Percentiles rank a stretch among this genome's conserved stretches.
phyloP scores from a whole-genome alignment of 306 rosid species.

The Cucurbita ficifolia region DNA sequence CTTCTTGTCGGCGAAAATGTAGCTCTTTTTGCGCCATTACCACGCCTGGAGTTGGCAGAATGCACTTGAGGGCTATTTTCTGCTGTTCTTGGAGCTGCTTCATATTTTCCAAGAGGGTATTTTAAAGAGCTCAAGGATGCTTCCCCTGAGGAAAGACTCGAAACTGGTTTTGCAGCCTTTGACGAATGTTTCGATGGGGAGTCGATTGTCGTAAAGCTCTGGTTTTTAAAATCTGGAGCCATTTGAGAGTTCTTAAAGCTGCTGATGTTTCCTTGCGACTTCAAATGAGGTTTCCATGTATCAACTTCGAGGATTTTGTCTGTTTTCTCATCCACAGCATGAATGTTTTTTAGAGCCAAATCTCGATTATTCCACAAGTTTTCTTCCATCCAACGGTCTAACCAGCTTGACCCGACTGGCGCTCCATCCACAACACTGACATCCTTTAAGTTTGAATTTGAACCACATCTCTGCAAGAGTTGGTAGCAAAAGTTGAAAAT shows the following conservation, averaged over 20 bases:
- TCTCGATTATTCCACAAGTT: constrained; percentile 29
- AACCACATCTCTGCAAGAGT: constrained; percentile 57
- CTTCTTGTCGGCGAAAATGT: constrained; percentile 67
- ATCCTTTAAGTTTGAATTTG: constrained; percentile 56
- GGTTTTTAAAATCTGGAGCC: constrained; percentile 23
- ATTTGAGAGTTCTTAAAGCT: constrained; percentile 28
- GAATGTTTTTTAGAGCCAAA: constrained; percentile 20
- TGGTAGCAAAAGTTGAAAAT: constrained; percentile 8
- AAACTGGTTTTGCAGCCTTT: constrained; percentile 18
- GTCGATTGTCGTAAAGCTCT: constrained; percentile 17
- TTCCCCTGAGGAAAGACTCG: constrained; percentile 29
- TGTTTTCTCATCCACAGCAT: constrained; percentile 39
- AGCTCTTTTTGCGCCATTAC: constrained; percentile 40
- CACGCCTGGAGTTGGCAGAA: constrained; percentile 49
- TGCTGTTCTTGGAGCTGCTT: constrained; percentile 26
- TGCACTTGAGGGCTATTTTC: constrained; percentile 55
- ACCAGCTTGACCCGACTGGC: constrained; percentile 37
- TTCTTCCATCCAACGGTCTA: constrained; percentile 92
- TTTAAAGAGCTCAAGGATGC: constrained; percentile 21
- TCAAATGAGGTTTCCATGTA: constrained; percentile 79
- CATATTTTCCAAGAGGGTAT: constrained; percentile 35
- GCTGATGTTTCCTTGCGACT: constrained; percentile 19
- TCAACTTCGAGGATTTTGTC: constrained; percentile 96
- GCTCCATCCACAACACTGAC: constrained; percentile 22
- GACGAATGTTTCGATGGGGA: constrained; percentile 43